These are phyloP conservation scores for Vigna unguiculata DNA, from an alignment of 306 rosid species.

Conservation along the genomic window DNA sequence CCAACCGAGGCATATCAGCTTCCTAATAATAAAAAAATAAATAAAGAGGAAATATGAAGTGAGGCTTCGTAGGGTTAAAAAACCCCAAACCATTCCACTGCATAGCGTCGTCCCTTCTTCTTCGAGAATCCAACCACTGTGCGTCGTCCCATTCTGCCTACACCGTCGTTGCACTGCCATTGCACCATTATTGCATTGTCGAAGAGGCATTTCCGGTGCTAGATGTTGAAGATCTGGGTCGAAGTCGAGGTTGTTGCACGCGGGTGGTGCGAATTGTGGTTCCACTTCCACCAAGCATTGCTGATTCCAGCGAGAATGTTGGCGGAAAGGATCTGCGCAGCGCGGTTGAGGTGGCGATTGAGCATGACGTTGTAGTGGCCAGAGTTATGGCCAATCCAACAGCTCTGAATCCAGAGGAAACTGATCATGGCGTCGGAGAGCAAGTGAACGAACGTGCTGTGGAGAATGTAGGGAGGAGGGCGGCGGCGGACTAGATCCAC, in stretches of 20 bases:
- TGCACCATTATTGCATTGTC: too few species aligned
- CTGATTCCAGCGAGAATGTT: slow-evolving; percentile 77
- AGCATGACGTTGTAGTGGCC: slow-evolving; percentile 69
- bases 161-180: too few species aligned
- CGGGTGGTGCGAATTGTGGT: slow-evolving; percentile 80
- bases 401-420: slow-evolving; percentile 71
- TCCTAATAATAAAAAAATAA: too few species aligned
- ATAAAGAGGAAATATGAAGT: too few species aligned
- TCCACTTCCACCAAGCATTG: slow-evolving; percentile 85
- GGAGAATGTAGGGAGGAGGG: slow-evolving; percentile 46
- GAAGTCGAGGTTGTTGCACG: slow-evolving; percentile 72
- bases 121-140: too few species aligned
- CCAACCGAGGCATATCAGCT: too few species aligned
- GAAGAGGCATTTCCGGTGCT: too few species aligned
- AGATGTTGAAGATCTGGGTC: slow-evolving; percentile 84
- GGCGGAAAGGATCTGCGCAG: slow-evolving; percentile 65
- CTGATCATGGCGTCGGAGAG: slow-evolving; percentile 57
- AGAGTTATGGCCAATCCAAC: slow-evolving; percentile 80
- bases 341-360: slow-evolving; percentile 44
- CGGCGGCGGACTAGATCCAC: too few species aligned
- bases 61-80: too few species aligned
- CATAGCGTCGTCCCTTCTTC: too few species aligned
- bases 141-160: too few species aligned
- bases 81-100: too few species aligned
- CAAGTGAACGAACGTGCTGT: slow-evolving; percentile 53